Evolutionary conservation across 164 flowering plant species (phyloP).

Genomic region (Chloranthus sessilifolius): DNA sequence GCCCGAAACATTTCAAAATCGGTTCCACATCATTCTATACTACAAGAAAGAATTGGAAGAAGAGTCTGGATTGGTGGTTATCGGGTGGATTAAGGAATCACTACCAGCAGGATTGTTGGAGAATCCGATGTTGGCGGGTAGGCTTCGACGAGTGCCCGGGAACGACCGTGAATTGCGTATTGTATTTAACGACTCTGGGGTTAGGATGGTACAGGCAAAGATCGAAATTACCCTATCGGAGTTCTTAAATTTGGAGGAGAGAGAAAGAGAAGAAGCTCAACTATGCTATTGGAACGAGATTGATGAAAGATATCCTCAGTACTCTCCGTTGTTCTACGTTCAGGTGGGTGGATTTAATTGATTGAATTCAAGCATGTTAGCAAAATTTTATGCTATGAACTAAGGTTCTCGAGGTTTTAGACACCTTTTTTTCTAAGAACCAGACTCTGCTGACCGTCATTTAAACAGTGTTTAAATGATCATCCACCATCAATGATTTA

Average conservation of each 20-base stretch:
- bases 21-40: constrained; percentile 6
- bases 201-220: constrained; percentile 10
- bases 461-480: no score
- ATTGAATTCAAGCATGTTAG: neutral
- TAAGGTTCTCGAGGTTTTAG: neutral
- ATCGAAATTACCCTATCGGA: neutral
- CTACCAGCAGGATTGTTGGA: constrained; percentile 1
- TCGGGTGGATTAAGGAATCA: constrained; percentile 15
- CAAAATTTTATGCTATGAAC: neutral
- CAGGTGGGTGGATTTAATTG: constrained; percentile 9
- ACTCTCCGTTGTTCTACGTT: constrained; percentile 10
- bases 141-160: neutral
- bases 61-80: constrained; percentile 1
- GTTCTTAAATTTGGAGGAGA: constrained; percentile 1
- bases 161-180: neutral
- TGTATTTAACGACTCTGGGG: constrained; percentile 7
- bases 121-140: constrained; percentile 7
- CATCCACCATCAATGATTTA: no score
- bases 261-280: constrained; percentile 2
- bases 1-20: neutral
- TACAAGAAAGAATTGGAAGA: constrained; percentile 8
- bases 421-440: no score
- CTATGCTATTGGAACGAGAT: constrained; percentile 14
- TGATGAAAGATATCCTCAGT: constrained; percentile 5
- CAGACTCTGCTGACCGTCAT: no score